Evolutionary conservation across 768 basidiomycete genomes (phyloP), one percentile per base, ranked within the genome.

Genomic region (Russula foetens): DNA sequence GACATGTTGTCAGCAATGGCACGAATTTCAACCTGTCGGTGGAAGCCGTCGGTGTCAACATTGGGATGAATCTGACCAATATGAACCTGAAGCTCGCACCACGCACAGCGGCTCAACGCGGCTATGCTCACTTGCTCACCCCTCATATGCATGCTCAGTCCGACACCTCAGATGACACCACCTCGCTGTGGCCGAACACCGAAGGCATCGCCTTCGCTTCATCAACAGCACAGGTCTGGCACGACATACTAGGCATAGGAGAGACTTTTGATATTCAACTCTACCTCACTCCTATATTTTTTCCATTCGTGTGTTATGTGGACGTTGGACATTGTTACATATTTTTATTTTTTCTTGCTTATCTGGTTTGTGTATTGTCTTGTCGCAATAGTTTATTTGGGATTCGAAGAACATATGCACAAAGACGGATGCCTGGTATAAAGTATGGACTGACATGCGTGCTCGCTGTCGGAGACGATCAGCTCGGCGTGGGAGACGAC

Each of bases 31-130:
- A 77, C 59, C 68, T 77, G 59, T 73, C 63, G 2, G 52, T 55
- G 29, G 60, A 50, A 31, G 43, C 60, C 19, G 51, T 62, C n/a
- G 60, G 60, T 43, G 56, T 65, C 11, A 59, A 74, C 44, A 62
- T 78, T 23, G 63, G 66, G 24, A 65, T 70, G 14, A 76, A 75
- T 60, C 63, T 77, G 61, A 76, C 74, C 61, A 70, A 79, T 21
- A 81, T 82, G 70, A 76, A 75, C 29, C 43, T 76, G 55, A 79
- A 79, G 61, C 70, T 77, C 19, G 63, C 71, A 67, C 70, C 77
- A 56, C 77, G 78, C 77, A 68, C 69, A 29, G 65, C 72, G 23
- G 63, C 68, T 5, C 55, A 63, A 53, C 31, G 63, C 24, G 59
- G 65, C 69, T 1, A 66, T 68, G 69, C 71, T 29, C 66, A 65